phyloP scores from a whole-genome alignment of 768 basidiomycete genomes.

The Tulasnella sp. region DNA sequence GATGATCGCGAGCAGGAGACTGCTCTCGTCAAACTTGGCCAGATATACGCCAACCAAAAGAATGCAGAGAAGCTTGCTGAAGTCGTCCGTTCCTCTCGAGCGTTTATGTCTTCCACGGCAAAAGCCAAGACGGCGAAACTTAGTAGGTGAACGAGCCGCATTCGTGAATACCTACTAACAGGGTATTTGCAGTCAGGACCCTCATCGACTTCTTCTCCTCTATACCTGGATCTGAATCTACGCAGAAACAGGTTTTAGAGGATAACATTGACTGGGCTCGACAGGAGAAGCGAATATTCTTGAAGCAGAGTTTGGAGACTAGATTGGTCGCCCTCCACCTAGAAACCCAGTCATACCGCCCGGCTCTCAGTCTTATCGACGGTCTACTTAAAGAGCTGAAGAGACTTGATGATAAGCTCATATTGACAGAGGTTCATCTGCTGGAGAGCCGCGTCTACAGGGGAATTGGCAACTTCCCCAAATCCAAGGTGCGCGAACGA shows the following conservation, averaged over 20 bases:
- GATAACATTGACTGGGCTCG: conserved; percentile 94
- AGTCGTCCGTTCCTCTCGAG: conserved; percentile 75
- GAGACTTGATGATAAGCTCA: conserved; percentile 94
- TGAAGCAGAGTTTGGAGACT: conserved; percentile 91
- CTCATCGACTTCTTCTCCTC: conserved; percentile 83
- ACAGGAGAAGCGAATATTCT: conserved; percentile 87
- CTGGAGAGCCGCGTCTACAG: conserved; percentile 90
- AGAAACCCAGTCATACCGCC: conserved; percentile 69
- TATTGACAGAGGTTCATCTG: conserved; percentile 93
- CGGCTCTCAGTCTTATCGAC: conserved; percentile 78
- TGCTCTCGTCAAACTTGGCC: conserved; percentile 80
- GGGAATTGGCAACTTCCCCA: conserved; percentile 81
- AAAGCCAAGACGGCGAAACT: conserved; percentile 97
- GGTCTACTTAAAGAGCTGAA: conserved; percentile 86
- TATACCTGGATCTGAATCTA: conserved; percentile 68
- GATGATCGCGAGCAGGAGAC: conserved; percentile 73
- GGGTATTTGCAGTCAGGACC: conserved; percentile 65
- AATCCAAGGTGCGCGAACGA: conserved; percentile 65
- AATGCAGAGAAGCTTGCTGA: conserved; percentile 83
- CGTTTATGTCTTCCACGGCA: conserved; percentile 89
- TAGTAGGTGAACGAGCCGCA: conserved; percentile 50
- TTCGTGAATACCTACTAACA: conserved; percentile 21
- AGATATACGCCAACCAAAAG: conserved; percentile 83
- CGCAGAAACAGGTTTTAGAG: conserved; percentile 78
- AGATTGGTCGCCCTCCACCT: conserved; percentile 72